Evolutionary conservation across 2,329 filamentous ascomycete species (phyloP), one percentile per base, ranked within the genome.

Genomic region (Myotisia sp.): DNA sequence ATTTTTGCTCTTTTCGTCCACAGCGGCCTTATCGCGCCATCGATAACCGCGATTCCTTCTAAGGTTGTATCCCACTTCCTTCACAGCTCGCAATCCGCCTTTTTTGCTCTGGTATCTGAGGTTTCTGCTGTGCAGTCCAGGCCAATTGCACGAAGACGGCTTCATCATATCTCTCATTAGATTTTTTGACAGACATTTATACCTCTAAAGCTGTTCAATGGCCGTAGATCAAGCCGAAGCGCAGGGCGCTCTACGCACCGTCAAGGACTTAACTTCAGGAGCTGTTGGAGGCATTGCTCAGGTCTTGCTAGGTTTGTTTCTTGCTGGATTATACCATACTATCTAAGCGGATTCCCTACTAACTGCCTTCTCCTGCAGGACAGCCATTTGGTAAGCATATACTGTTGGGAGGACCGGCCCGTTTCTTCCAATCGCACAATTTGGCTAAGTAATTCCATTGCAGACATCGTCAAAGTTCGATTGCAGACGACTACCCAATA

Each of bases 381-480:
- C 74, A 78, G 57, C 74, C 74, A 9, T 78, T 78, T 47, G 74
- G 71, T 74, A 64, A n/a, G n/a, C n/a, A n/a, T n/a, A n/a, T n/a
- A n/a, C n/a, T 53, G 29, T 14, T n/a, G 22, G 22, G n/a, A 23
- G 20, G 20, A 6, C 12, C 4, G 4, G 6, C 22, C 21, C 32
- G 6, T 22, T 5, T 6, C 4, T 6, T 6, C 9, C 18, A n/a
- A 21, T 8, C 9, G 18, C 32, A 20, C n/a, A 26, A 6, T 17
- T 17, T 16, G 2, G n/a, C 26, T 18, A 29, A 32, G 34, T 29
- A 19, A 17, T 16, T 6, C 12, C 29, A 8, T 10, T 21, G 17
- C 24, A 74, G 87, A 94, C 67, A 95, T 94, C 44, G 79, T 98
- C 65, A 98, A 98, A 65, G 90, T 98, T 50, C 82, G 90, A 37